phyloP scores from a whole-genome alignment of 1,139 yeast species.

The Geotrichum macrosporum region DNA sequence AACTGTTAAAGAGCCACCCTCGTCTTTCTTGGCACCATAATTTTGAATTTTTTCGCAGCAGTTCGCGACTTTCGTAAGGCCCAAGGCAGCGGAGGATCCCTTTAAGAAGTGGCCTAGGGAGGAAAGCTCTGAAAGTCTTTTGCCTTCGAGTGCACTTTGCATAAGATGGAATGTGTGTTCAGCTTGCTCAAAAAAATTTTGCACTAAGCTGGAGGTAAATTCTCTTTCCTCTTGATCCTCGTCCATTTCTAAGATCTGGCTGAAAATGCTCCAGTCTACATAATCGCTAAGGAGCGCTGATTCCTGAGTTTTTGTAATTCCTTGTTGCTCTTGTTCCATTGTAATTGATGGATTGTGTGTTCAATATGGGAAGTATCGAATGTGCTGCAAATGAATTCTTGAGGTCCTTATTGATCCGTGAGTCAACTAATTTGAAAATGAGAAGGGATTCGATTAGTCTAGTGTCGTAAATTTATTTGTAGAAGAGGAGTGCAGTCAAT shows the following conservation, averaged over 20 bases:
- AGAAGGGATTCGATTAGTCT: too few species aligned
- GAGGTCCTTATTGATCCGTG: too few species aligned
- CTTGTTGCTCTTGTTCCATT: too few species aligned
- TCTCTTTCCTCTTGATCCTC: constrained; percentile 81
- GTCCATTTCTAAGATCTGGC: constrained; percentile 89
- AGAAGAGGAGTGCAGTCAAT: too few species aligned
- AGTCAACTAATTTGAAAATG: too few species aligned
- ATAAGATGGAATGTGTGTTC: constrained; percentile 71
- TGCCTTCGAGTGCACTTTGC: constrained; percentile 48
- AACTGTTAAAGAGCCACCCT: constrained; percentile 35
- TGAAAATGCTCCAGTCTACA: constrained; percentile 83
- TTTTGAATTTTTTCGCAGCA: constrained; percentile 93
- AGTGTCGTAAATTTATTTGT: too few species aligned
- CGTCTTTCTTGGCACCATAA: constrained; percentile 57
- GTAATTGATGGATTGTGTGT: too few species aligned
- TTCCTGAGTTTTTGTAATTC: too few species aligned
- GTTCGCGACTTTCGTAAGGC: constrained; percentile 71
- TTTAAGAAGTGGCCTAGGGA: constrained; percentile 86
- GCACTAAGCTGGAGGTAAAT: constrained; percentile 70
- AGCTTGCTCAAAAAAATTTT: constrained; percentile 87
- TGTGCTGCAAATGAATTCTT: too few species aligned
- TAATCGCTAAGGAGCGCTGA: too few species aligned
- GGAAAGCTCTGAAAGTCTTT: constrained; percentile 59
- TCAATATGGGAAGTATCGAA: too few species aligned
- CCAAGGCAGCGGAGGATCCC: constrained; percentile 94